Evolutionary conservation across 306 rosid genomes (phyloP).

Genomic region (Vachellia collinsii): DNA sequence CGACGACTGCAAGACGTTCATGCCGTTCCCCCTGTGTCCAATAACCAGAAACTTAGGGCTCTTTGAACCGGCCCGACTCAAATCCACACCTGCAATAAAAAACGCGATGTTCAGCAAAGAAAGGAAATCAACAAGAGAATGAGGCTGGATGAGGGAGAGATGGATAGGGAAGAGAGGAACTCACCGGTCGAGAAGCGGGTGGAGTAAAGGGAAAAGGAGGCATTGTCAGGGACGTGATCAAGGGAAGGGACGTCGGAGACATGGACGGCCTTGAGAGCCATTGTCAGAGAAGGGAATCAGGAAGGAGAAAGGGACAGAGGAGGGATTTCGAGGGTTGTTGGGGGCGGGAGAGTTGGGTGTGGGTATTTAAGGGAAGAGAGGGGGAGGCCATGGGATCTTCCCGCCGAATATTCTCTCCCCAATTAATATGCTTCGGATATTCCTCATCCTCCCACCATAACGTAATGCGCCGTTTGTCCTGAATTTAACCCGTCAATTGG

Average conservation of each 20-base stretch:
- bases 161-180: neutral
- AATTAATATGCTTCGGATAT: neutral
- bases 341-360: neutral
- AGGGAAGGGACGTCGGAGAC: constrained; percentile 60
- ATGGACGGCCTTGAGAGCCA: constrained; percentile 62
- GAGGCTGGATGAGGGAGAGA: too few relatives aligned
- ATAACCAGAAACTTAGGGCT: constrained; percentile 58
- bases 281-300: neutral
- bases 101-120: too few relatives aligned
- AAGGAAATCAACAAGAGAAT: too few relatives aligned
- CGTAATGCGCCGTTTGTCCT: too few relatives aligned
- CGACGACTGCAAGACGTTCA: constrained; percentile 68
- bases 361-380: constrained; percentile 31
- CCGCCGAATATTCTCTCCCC: neutral
- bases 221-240: constrained; percentile 28
- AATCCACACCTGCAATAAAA: constrained; percentile 29
- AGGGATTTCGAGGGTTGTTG: constrained; percentile 1
- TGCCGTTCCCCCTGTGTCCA: constrained; percentile 83
- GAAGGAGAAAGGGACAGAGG: neutral
- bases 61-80: constrained; percentile 32
- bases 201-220: constrained; percentile 43
- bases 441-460: neutral
- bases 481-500: too few relatives aligned
- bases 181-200: constrained; percentile 36
- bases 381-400: neutral